Conservation (phyloP, 2,329 filamentous ascomycete genomes). For the Botrytis byssoidea region DNA sequence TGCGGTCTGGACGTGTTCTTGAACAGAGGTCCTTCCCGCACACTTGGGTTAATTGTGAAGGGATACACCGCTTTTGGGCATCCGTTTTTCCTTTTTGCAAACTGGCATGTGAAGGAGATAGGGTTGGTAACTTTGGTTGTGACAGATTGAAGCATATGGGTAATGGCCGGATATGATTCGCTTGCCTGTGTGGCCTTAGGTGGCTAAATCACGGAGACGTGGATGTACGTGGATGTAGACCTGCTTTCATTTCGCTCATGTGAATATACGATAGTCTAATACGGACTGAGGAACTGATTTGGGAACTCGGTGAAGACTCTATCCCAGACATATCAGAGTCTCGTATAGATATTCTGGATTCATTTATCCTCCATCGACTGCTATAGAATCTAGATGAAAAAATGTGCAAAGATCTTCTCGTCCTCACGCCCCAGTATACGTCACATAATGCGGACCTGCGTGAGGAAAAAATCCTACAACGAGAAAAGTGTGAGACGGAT, state of each 20-base stretch:
- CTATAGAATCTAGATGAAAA: conserved; percentile 2
- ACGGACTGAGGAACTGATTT: not conserved
- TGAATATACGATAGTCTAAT: not conserved
- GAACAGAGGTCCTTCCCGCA: not conserved
- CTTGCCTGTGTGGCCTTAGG: not conserved
- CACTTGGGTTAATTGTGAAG: not conserved
- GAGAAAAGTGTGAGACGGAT: not conserved
- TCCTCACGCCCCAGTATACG: not conserved
- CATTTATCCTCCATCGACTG: not conserved
- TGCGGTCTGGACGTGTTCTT: not conserved
- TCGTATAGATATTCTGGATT: not conserved
- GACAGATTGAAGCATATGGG: not conserved
- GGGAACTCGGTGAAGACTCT: not conserved
- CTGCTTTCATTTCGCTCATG: not conserved
- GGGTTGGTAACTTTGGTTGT: not conserved
- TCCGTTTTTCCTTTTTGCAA: not conserved
- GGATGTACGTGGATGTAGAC: not conserved
- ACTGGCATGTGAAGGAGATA: not conserved
- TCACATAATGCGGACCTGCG: not conserved
- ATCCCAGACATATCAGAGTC: not conserved
- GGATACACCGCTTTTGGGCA: not conserved
- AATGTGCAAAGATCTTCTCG: not conserved
- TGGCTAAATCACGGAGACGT: not conserved
- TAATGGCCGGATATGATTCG: not conserved
- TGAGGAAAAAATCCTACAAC: not conserved